These are phyloP conservation scores for Scheffersomyces illinoinensis DNA, from an alignment of 1,139 yeast genomes.

Conservation along the genomic window DNA sequence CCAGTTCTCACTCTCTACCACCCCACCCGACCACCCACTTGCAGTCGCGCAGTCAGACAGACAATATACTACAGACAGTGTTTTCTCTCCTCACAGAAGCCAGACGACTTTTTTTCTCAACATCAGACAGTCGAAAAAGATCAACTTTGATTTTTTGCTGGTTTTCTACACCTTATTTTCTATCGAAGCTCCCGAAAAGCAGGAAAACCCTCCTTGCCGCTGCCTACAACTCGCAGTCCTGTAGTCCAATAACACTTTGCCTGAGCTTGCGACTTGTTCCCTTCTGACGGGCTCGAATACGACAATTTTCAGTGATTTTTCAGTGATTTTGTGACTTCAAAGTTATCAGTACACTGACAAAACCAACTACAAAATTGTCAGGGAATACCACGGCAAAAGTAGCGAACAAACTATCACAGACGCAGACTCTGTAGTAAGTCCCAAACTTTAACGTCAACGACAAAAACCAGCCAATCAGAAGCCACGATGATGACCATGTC, in stretches of 20 bases:
- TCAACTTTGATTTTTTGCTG: not conserved
- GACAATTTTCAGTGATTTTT: not conserved
- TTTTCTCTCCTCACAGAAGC: not conserved
- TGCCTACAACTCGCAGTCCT: not conserved
- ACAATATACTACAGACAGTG: not conserved
- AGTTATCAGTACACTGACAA: not conserved
- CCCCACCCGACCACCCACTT: not conserved
- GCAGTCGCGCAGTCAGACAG: not conserved
- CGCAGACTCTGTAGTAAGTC: not conserved
- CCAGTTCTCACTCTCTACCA: not conserved
- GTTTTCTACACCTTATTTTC: not conserved
- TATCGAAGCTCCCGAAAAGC: not conserved
- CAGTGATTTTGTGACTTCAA: not conserved
- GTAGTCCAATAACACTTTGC: not conserved
- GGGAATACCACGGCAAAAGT: not conserved
- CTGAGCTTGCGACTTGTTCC: not conserved
- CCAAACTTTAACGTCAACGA: not conserved
- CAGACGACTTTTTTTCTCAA: not conserved
- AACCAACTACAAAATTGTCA: not conserved
- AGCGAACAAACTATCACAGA: not conserved
- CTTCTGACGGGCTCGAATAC: not conserved
- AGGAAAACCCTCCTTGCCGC: not conserved
- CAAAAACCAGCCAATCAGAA: not conserved
- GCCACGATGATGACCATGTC: conserved; percentile 25
- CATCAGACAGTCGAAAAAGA: not conserved